Evolutionary conservation across 495 filamentous ascomycete species (phyloP).

Genomic region (Penicillium antarcticum): DNA sequence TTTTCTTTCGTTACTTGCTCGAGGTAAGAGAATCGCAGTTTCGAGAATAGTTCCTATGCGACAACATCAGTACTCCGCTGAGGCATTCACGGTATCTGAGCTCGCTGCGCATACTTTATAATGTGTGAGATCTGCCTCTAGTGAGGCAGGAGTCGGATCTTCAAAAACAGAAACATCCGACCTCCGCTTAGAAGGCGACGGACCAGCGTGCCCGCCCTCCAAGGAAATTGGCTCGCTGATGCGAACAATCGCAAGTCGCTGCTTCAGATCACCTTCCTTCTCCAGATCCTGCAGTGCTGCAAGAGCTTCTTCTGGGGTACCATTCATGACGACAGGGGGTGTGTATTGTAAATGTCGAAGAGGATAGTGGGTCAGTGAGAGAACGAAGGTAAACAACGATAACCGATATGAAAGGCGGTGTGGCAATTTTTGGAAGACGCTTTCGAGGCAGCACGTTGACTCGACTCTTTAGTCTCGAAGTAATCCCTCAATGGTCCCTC

Average conservation of each 20-base stretch:
- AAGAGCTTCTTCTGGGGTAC: conserved; percentile 27
- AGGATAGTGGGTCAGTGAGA: not conserved
- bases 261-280: conserved; percentile 46
- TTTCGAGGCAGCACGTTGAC: not conserved
- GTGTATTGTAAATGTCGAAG: not conserved
- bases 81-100: not conserved
- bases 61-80: not conserved
- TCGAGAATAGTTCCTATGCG: conserved; percentile 79
- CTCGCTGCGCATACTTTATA: conserved; percentile 56
- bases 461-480: too few relatives aligned
- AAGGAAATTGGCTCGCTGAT: conserved; percentile 71
- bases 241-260: conserved; percentile 65
- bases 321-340: conserved; percentile 23
- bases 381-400: conserved; percentile 7
- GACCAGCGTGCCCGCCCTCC: conserved; percentile 27
- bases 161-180: conserved; percentile 70
- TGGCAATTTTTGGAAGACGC: conserved; percentile 11
- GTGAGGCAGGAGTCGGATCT: conserved; percentile 66
- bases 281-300: conserved; percentile 39
- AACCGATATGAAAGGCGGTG: conserved; percentile 16
- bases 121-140: conserved; percentile 83
- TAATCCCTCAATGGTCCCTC: too few relatives aligned
- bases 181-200: conserved; percentile 47
- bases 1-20: conserved; percentile 92
- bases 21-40: conserved; percentile 85